Evolutionary conservation across 1,284 basidiomycete species (phyloP).

Genomic region (Rhodotorula sp.): DNA sequence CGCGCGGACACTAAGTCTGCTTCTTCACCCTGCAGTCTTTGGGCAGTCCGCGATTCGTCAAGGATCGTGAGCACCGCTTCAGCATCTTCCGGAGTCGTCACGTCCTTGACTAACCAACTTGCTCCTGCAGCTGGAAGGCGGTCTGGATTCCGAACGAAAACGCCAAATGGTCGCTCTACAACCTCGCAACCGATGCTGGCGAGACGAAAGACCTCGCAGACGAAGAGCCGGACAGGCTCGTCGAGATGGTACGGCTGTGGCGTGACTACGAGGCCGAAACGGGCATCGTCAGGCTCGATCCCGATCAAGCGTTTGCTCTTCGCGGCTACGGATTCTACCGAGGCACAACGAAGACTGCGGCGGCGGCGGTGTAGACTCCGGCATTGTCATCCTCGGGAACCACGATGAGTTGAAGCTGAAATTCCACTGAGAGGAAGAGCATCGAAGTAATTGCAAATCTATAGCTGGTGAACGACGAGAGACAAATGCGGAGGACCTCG

Average conservation of each 20-base stretch:
- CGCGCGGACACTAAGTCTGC: background rate
- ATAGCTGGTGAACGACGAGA: no score
- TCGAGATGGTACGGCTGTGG: slow-evolving; percentile 8
- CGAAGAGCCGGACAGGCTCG: background rate
- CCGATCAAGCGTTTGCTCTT: slow-evolving; percentile 3
- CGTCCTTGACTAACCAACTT: background rate
- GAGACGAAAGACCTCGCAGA: background rate
- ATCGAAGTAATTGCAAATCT: no score
- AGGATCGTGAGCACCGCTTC: background rate
- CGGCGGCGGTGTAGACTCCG: no score
- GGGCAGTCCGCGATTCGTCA: slow-evolving; percentile 1
- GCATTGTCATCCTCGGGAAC: no score
- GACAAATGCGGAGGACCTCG: no score
- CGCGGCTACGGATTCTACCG: slow-evolving; percentile 6
- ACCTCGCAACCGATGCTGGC: slow-evolving; percentile 1
- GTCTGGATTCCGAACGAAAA: slow-evolving; percentile 4
- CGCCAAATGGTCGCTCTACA: slow-evolving; percentile 5
- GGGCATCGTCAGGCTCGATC: slow-evolving; percentile 6
- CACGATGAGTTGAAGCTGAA: no score
- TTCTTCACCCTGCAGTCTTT: background rate
- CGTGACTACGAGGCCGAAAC: slow-evolving; percentile 5
- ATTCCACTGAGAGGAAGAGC: no score
- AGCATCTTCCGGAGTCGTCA: background rate
- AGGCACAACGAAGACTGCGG: background rate
- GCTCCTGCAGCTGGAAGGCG: slow-evolving; percentile 1